Base-by-base conservation (phyloP, 169 alveolate genomes). In the Cryptosporidium sp. region DNA sequence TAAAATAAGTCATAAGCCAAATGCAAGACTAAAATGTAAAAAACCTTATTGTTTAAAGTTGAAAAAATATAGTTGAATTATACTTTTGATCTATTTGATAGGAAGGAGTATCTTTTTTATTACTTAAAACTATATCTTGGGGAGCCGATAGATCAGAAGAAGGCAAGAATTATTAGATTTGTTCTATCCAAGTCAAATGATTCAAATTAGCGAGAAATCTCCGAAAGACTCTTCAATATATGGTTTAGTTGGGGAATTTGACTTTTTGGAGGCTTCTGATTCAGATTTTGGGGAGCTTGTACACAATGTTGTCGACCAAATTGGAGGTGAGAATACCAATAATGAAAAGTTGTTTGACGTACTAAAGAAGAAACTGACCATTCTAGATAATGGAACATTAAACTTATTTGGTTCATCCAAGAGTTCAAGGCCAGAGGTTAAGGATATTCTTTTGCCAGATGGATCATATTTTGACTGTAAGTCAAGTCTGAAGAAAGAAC, bases 371-470 rank as follows among this genome's bases (percentile, higher is more conserved):
- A 80, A 80, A 43, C 26, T 80, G 4, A 59, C 50, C 18, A 80
- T 80, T 62, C 73, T 37, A 39, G 89, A 80, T 61, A 29, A 61
- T 62, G 89, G 89, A 16, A 71, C 85, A 43, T n/a, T 71, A 51
- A 50, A 52, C 50, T 14, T 71, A 6, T 71, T 71, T 43, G 43
- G 2, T 29, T 3, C 50, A 8, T 10, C 58, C 14, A 71, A 55
- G 0, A n/a, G 1, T 21, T 18, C 12, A 29, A 62, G 39, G 23
- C 31, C 48, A 6, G 89, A 67, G 2, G 18, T 65, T 3, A 73
- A 73, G 37, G 86, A 73, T 55, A 73, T 73, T 18, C 6, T 73
- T 31, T 31, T 73, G 3, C n/a, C 71, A 0, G 71, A 80, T 10
- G 62, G 2, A 12, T 31, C 21, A 10, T 80, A 39, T 62, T 80